These are phyloP conservation scores for Quercus rubra DNA, from an alignment of 306 rosid species.

Conservation along the genomic window DNA sequence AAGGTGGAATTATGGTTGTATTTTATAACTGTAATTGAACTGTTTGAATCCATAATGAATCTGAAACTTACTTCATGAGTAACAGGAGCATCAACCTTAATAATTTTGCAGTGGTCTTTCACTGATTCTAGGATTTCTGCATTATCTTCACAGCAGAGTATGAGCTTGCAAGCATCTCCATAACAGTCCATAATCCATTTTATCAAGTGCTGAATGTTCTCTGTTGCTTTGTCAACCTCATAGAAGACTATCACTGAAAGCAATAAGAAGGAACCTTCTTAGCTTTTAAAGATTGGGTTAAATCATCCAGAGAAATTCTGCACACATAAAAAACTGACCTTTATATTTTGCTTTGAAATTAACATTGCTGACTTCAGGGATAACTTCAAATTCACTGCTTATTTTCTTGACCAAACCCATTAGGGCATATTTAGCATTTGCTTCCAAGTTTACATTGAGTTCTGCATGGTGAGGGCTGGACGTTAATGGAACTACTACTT, in stretches of 20 bases:
- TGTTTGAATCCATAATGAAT: background rate
- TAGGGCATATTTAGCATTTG: slow-evolving; percentile 70
- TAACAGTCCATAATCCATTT: slow-evolving; percentile 88
- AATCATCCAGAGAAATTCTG: background rate
- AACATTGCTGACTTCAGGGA: slow-evolving; percentile 59
- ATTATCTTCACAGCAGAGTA: slow-evolving; percentile 77
- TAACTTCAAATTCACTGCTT: slow-evolving; percentile 48
- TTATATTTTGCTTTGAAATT: slow-evolving; percentile 55
- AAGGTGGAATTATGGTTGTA: background rate
- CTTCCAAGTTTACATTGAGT: slow-evolving; percentile 58
- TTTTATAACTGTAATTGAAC: background rate
- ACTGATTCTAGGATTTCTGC: slow-evolving; percentile 48
- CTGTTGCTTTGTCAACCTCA: slow-evolving; percentile 65
- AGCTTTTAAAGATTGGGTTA: slow-evolving; percentile 10
- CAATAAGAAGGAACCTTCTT: slow-evolving; percentile 17
- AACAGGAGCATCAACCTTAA: slow-evolving; percentile 59
- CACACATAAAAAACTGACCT: slow-evolving; percentile 44
- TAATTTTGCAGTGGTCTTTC: slow-evolving; percentile 50
- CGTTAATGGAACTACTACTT: slow-evolving; percentile 65
- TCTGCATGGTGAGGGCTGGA: slow-evolving; percentile 80
- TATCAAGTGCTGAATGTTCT: slow-evolving; percentile 71
- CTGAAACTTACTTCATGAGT: slow-evolving; percentile 61
- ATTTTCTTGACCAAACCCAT: slow-evolving; percentile 82
- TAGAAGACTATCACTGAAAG: slow-evolving; percentile 68
- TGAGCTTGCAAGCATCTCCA: slow-evolving; percentile 61